These are phyloP conservation scores for Mollisiaceae sp. DNA, from an alignment of 2,329 filamentous ascomycete genomes.

Conservation along the genomic window DNA sequence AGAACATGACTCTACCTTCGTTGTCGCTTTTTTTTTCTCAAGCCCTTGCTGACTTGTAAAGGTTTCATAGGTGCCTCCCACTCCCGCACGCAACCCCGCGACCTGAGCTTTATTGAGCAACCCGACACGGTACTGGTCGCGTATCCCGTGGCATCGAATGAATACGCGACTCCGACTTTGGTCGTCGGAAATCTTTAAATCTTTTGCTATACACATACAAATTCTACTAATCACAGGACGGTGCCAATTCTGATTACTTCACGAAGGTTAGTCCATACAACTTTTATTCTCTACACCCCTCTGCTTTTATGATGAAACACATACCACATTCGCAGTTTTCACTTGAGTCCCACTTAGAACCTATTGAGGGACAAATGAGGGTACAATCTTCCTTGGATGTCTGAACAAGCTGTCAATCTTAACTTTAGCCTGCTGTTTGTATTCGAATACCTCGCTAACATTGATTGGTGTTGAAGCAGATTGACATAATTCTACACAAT, in stretches of 20 bases:
- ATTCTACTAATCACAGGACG: constrained; percentile 16
- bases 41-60: constrained; percentile 33
- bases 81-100: neutral
- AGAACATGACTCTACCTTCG: constrained; percentile 22
- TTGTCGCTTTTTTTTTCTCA: constrained; percentile 32
- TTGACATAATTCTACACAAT: neutral
- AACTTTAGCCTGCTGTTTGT: neutral
- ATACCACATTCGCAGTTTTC: constrained; percentile 87
- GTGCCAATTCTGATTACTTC: too few relatives aligned
- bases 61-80: constrained; percentile 21
- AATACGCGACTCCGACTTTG: too few relatives aligned
- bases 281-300: constrained; percentile 19
- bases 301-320: constrained; percentile 70
- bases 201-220: constrained; percentile 13
- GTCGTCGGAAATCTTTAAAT: neutral
- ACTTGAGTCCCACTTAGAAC: constrained; percentile 74
- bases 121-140: too few relatives aligned
- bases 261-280: constrained; percentile 29
- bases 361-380: constrained; percentile 71
- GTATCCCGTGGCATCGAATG: neutral
- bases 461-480: neutral
- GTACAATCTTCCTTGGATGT: constrained; percentile 76
- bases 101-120: too few relatives aligned
- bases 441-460: neutral
- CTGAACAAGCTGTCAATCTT: constrained; percentile 51